Conservation (phyloP, 352 stramenopile species). For the Thraustochytrium striatum region DNA sequence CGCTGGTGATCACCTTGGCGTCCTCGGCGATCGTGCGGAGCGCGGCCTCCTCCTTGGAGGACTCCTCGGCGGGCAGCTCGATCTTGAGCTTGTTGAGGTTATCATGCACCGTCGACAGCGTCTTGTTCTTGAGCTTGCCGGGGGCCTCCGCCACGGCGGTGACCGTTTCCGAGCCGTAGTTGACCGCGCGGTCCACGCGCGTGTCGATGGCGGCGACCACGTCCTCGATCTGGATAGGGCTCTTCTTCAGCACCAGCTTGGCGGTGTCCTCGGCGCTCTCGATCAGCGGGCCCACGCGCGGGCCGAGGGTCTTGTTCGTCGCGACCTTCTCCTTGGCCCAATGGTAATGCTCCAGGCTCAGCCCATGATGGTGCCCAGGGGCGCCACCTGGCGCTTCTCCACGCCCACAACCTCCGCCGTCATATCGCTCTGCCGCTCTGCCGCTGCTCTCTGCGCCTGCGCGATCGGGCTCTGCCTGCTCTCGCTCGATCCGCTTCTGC, state of each 20-base stretch:
- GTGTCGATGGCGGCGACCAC: constrained; percentile 40
- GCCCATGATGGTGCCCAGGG: constrained; percentile 14
- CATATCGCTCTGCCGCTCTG: no score
- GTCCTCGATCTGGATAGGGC: not conserved
- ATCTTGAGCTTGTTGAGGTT: constrained; percentile 21
- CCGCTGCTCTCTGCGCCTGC: no score
- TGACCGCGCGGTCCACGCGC: constrained; percentile 15
- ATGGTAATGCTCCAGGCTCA: constrained; percentile 40
- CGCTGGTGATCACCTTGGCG: constrained; percentile 11
- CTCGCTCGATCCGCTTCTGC: no score
- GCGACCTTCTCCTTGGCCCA: constrained; percentile 30
- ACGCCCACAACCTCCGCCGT: no score
- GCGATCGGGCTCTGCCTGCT: no score
- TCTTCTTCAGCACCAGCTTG: constrained; percentile 42
- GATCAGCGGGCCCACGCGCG: constrained; percentile 5
- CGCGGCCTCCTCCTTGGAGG: not conserved
- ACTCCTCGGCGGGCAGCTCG: not conserved
- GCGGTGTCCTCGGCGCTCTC: constrained; percentile 40
- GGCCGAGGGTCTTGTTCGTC: constrained; percentile 23
- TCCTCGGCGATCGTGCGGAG: constrained; percentile 5
- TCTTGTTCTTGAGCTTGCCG: constrained; percentile 25
- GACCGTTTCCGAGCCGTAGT: constrained; percentile 10
- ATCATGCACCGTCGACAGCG: constrained; percentile 13
- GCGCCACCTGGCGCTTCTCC: not conserved
- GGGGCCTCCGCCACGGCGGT: constrained; percentile 10